Evolutionary conservation across 352 stramenopile genomes (phyloP).

Genomic region (Phytophthora colocasiae): DNA sequence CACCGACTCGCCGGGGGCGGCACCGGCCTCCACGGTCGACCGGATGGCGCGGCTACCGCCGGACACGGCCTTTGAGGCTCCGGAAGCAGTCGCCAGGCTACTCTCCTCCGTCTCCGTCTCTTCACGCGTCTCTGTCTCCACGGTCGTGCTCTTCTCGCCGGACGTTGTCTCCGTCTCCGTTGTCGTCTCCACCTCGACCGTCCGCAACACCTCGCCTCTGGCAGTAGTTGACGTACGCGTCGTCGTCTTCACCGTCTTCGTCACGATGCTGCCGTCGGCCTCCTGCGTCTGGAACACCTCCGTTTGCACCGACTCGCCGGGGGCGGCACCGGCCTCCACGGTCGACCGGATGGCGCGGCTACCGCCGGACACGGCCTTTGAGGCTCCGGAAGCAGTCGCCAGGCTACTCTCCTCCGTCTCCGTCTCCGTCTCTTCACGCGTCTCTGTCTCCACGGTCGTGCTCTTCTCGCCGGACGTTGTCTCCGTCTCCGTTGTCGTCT

Average conservation of each 20-base stretch:
- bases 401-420: conserved; percentile 11
- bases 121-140: conserved; percentile 12
- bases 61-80: too few relatives aligned
- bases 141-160: conserved; percentile 20
- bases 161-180: conserved; percentile 21
- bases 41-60: too few relatives aligned
- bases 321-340: conserved; percentile 10
- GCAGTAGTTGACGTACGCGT: conserved; percentile 14
- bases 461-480: conserved; percentile 9
- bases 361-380: neutral
- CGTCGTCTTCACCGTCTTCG: conserved; percentile 29
- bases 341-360: conserved; percentile 5
- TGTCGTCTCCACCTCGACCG: conserved; percentile 18
- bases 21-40: too few relatives aligned
- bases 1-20: too few relatives aligned
- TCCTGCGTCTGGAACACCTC: conserved; percentile 28
- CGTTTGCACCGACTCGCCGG: conserved; percentile 20
- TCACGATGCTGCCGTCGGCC: conserved; percentile 25
- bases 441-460: conserved; percentile 16
- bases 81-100: too few relatives aligned
- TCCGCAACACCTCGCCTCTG: conserved; percentile 21
- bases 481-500: conserved; percentile 22
- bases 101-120: too few relatives aligned
- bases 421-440: conserved; percentile 11
- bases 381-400: neutral